Percentiles rank a stretch among this genome's conserved stretches.
These are phyloP conservation scores for Oryza meyeriana DNA, from an alignment of 176 grass and related monocot species.

Conservation along the genomic window DNA sequence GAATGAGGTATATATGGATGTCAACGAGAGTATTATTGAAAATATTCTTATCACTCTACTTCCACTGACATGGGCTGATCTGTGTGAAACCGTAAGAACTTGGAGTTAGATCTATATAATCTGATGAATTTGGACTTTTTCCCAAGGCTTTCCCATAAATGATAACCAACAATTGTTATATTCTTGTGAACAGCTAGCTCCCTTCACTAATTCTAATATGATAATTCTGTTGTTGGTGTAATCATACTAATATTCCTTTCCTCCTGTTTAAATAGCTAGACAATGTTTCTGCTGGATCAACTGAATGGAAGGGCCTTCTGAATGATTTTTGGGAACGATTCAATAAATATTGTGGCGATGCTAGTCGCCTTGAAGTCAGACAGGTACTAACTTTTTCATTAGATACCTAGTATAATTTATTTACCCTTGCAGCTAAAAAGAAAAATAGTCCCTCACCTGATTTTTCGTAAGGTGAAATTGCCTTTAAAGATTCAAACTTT, in stretches of 20 bases:
- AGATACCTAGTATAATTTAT: background rate
- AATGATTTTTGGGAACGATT: constrained; percentile 88
- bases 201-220: background rate
- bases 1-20: background rate
- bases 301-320: constrained; percentile 90
- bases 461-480: background rate
- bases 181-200: background rate
- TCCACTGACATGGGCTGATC: background rate
- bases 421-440: background rate
- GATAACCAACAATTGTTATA: background rate
- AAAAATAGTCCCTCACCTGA: background rate
- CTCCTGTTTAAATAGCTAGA: constrained; percentile 64
- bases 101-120: background rate
- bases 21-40: background rate
- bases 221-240: background rate
- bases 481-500: background rate
- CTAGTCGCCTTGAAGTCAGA: constrained; percentile 54
- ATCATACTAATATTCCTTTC: constrained; percentile 28
- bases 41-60: background rate
- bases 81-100: background rate
- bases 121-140: background rate
- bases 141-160: background rate
- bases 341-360: constrained; percentile 73
- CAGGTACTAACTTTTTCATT: constrained; percentile 50
- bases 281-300: constrained; percentile 88